These are phyloP conservation scores for Artemisia tridentata DNA, from an alignment of 129 eudicot species.

Conservation along the genomic window DNA sequence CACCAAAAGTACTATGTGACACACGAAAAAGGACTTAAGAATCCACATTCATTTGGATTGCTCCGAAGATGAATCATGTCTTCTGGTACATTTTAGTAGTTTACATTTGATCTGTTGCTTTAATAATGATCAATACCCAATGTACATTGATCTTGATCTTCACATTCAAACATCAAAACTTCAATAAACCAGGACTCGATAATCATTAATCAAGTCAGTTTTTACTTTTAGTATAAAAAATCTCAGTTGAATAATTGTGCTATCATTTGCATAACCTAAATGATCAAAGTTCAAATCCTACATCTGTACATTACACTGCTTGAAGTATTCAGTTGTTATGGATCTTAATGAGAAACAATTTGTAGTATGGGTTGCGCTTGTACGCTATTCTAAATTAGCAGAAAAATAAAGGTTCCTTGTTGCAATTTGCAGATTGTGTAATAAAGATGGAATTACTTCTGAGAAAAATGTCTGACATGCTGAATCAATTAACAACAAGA, in stretches of 20 bases:
- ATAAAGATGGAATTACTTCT: background rate
- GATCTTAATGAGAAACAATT: background rate
- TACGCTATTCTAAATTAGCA: background rate
- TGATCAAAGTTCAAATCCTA: background rate
- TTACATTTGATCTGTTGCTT: too few species aligned
- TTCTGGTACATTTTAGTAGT: too few species aligned
- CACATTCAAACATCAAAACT: too few species aligned
- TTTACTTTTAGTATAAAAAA: background rate
- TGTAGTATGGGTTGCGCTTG: background rate
- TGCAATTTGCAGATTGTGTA: background rate
- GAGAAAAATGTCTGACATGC: conserved; percentile 7
- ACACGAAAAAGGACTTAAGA: too few species aligned
- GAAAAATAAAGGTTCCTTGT: background rate
- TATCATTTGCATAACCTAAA: background rate
- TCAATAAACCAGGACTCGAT: background rate
- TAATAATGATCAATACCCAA: too few species aligned
- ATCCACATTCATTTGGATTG: too few species aligned
- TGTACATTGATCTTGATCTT: too few species aligned
- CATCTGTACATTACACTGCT: background rate
- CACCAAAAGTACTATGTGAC: too few species aligned
- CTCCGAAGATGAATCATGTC: too few species aligned
- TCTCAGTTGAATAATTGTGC: background rate
- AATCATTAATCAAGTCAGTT: background rate
- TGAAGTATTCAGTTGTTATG: background rate
- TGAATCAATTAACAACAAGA: conserved; percentile 14